Percentiles rank a stretch among this genome's conserved stretches.
These are phyloP conservation scores for Botrytis porri DNA, from an alignment of 2,329 filamentous ascomycete species.

Conservation along the genomic window DNA sequence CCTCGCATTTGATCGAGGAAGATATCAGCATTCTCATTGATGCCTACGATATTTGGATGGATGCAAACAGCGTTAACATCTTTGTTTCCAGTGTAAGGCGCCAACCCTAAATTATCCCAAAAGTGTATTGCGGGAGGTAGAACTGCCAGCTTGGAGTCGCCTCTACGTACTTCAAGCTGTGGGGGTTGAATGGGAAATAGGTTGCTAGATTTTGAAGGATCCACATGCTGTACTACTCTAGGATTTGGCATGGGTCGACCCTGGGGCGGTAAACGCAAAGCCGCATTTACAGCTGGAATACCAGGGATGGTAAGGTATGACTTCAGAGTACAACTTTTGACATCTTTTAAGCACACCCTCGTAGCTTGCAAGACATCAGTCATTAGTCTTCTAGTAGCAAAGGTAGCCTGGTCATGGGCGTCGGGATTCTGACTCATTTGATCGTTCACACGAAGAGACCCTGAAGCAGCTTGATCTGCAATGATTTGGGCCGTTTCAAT, in stretches of 20 bases:
- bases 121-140: conserved; percentile 72
- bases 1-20: conserved; percentile 68
- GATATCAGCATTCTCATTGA: conserved; percentile 56
- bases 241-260: conserved; percentile 32
- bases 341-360: conserved; percentile 46
- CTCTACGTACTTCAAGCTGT: conserved; percentile 68
- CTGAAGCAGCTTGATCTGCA: conserved; percentile 65
- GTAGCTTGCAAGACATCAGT: conserved; percentile 46
- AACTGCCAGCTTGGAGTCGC: conserved; percentile 67
- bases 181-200: conserved; percentile 65
- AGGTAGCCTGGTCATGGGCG: conserved; percentile 20
- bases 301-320: conserved; percentile 57
- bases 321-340: conserved; percentile 45
- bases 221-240: conserved; percentile 25
- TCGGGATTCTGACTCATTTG: conserved; percentile 16
- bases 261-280: conserved; percentile 45
- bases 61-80: conserved; percentile 69
- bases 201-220: conserved; percentile 45
- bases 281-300: conserved; percentile 51
- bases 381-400: conserved; percentile 37
- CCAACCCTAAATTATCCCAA: conserved; percentile 77
- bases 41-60: conserved; percentile 62
- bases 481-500: conserved; percentile 68
- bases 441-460: conserved; percentile 40
- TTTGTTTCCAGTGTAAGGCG: conserved; percentile 68